Evolutionary conservation across 1,284 basidiomycete genomes (phyloP).

Genomic region (Chalciporus piperatoides): DNA sequence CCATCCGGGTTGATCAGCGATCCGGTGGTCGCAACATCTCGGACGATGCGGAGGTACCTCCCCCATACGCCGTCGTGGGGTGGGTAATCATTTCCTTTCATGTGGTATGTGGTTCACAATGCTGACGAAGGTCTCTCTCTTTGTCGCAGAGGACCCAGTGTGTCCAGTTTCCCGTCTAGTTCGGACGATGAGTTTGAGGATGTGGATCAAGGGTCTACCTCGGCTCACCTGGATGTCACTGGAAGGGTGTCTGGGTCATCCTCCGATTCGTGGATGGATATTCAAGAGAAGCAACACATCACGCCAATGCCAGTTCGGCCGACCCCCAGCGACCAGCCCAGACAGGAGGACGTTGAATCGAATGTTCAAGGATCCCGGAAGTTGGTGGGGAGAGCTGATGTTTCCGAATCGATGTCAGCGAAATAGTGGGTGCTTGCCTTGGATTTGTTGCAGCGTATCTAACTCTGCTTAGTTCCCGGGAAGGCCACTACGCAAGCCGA

Average conservation of each 20-base stretch:
- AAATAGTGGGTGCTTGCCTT: conserved; percentile 9
- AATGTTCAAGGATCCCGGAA: neutral
- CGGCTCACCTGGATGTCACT: neutral
- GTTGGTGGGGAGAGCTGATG: neutral
- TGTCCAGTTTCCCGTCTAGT: neutral
- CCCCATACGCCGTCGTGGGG: neutral
- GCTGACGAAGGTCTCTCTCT: conserved; percentile 4
- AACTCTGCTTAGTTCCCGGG: conserved; percentile 11
- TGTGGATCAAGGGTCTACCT: neutral
- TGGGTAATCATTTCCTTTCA: conserved; percentile 4
- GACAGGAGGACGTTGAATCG: neutral
- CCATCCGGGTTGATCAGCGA: neutral
- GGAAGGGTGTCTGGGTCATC: neutral
- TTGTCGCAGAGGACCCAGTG: neutral
- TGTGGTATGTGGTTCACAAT: neutral
- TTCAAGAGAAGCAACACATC: neutral
- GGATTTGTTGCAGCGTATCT: neutral
- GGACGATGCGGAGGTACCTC: neutral
- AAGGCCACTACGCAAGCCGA: neutral
- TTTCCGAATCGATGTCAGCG: neutral
- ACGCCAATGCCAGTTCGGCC: neutral
- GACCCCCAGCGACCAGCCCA: neutral
- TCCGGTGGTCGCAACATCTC: neutral
- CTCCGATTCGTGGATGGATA: neutral
- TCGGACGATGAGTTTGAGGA: neutral